Evolutionary conservation across 352 stramenopile genomes (phyloP).

Genomic region (Detonula confervacea): DNA sequence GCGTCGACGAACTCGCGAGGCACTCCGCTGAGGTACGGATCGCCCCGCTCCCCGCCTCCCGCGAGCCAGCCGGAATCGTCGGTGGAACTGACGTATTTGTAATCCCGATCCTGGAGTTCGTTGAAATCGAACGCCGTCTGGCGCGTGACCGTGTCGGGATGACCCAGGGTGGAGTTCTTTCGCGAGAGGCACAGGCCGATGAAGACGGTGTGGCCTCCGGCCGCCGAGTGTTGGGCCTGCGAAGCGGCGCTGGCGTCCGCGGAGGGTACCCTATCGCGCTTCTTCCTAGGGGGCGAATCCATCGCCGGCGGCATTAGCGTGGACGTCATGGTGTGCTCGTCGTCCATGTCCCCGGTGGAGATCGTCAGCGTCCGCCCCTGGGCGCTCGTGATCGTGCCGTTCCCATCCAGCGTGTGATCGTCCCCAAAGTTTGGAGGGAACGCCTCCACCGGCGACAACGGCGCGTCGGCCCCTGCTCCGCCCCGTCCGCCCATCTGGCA

Average conservation of each 20-base stretch:
- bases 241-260: background rate
- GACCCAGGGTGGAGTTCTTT: constrained; percentile 61
- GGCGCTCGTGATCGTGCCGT: constrained; percentile 14
- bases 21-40: constrained; percentile 12
- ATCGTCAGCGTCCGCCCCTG: constrained; percentile 3
- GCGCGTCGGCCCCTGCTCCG: background rate
- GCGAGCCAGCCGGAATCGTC: constrained; percentile 79
- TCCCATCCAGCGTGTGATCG: constrained; percentile 16
- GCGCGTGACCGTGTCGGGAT: constrained; percentile 81
- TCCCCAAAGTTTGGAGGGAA: constrained; percentile 23
- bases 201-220: constrained; percentile 53
- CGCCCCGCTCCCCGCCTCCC: constrained; percentile 77
- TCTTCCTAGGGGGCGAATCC: constrained; percentile 13
- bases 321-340: constrained; percentile 30
- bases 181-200: constrained; percentile 81
- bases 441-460: constrained; percentile 1
- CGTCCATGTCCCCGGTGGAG: constrained; percentile 11
- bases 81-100: constrained; percentile 85
- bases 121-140: constrained; percentile 87
- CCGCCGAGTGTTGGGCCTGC: constrained; percentile 1
- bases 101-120: constrained; percentile 85
- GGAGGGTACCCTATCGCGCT: constrained; percentile 22
- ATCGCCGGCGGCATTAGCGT: constrained; percentile 21
- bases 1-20: background rate
- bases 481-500: no score